phyloP scores from a whole-genome alignment of 2,329 filamentous ascomycete genomes.

The Ceratocystiopsis minuta region DNA sequence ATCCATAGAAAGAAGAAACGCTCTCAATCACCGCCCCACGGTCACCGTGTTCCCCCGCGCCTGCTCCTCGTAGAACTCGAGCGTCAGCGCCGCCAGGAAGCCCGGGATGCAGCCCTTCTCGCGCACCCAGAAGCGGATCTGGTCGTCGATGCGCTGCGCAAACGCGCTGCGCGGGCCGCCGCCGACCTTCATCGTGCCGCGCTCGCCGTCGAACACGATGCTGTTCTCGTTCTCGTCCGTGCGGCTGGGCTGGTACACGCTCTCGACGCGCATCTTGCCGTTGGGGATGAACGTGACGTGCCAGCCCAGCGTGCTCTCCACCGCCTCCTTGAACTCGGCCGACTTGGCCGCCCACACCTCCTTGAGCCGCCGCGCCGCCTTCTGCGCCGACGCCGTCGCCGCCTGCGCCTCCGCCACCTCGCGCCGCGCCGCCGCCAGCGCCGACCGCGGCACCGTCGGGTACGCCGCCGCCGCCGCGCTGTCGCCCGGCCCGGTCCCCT shows the following conservation, averaged over 20 bases:
- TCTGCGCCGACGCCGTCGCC: conserved; percentile 57
- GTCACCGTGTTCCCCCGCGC: conserved; percentile 10
- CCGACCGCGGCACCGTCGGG: conserved; percentile 56
- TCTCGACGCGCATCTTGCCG: conserved; percentile 82
- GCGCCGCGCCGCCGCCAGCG: conserved; percentile 56
- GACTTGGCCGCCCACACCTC: conserved; percentile 79
- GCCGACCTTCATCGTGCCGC: conserved; percentile 93
- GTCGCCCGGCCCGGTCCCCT: conserved; percentile 16
- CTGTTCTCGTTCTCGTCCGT: conserved; percentile 54
- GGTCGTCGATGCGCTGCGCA: conserved; percentile 63
- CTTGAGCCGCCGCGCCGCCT: conserved; percentile 69
- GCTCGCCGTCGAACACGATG: conserved; percentile 78
- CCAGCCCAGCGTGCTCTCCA: conserved; percentile 83
- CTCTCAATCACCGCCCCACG: background rate
- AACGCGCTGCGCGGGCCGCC: conserved; percentile 79
- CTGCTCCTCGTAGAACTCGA: conserved; percentile 78
- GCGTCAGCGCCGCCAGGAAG: conserved; percentile 73
- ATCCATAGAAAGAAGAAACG: too few species aligned
- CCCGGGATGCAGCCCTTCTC: conserved; percentile 87
- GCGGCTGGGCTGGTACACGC: conserved; percentile 57
- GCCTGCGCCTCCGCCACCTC: conserved; percentile 55
- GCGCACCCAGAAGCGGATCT: conserved; percentile 91
- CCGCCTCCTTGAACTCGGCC: conserved; percentile 86
- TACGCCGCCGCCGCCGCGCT: conserved; percentile 12
- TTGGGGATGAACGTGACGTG: conserved; percentile 94